Percentiles rank a stretch among this genome's conserved stretches.
Conservation (phyloP, 73 alveolate species). For the Paramecium pentaurelia region DNA sequence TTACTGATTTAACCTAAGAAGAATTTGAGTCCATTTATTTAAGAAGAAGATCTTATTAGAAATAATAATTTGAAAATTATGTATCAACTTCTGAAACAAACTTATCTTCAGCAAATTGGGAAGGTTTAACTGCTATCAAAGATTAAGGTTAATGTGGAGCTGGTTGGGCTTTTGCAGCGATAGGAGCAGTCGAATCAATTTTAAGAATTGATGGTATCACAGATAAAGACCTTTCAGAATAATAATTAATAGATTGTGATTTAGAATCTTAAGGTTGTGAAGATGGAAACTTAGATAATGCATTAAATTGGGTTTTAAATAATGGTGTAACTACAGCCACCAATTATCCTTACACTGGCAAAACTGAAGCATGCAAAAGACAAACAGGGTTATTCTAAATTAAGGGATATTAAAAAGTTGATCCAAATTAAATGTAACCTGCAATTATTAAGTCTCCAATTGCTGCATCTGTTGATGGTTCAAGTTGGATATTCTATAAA, state of each 20-base stretch:
- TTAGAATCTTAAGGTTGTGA: slow-evolving; percentile 51
- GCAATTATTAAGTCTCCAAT: slow-evolving; percentile 29
- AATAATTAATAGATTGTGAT: slow-evolving; percentile 72
- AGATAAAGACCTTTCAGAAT: slow-evolving; percentile 43
- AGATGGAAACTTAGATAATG: slow-evolving; percentile 63
- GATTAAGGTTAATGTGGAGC: slow-evolving; percentile 86
- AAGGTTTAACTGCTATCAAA: slow-evolving; percentile 61
- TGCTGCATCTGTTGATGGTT: slow-evolving; percentile 58
- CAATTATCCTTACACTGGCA: slow-evolving; percentile 66
- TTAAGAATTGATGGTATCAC: neutral
- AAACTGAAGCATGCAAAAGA: neutral
- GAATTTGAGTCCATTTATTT: slow-evolving; percentile 42
- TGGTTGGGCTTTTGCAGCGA: slow-evolving; percentile 89
- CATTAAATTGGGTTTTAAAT: slow-evolving; percentile 13
- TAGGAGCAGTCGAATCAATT: slow-evolving; percentile 64
- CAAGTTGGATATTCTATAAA: slow-evolving; percentile 35
- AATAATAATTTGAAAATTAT: neutral
- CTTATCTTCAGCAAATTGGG: slow-evolving; percentile 61
- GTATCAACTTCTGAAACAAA: neutral
- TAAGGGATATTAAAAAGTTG: neutral
- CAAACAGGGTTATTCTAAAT: neutral
- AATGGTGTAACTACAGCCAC: slow-evolving; percentile 36
- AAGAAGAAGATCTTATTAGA: neutral
- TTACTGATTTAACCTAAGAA: slow-evolving; percentile 71
- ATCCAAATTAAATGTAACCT: neutral